Conservation (phyloP, 108 stramenopile species). For the Cyclotella choctawhatcheeana region DNA sequence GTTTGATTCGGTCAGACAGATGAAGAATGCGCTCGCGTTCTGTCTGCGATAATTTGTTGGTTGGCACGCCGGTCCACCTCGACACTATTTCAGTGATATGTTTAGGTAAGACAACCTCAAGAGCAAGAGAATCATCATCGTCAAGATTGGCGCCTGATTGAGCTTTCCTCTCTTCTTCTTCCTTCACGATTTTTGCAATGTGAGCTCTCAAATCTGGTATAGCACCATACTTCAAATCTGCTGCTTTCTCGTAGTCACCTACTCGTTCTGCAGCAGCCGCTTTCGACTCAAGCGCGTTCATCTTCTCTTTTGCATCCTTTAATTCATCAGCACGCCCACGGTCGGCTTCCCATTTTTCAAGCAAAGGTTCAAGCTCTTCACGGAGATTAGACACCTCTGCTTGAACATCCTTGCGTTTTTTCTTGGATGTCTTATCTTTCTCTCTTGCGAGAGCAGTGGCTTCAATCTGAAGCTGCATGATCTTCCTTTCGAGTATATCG, state of each 20-base stretch:
- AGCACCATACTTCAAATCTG: conserved; percentile 93
- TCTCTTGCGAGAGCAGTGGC: conserved; percentile 85
- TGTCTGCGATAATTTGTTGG: conserved; percentile 73
- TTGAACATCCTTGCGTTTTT: conserved; percentile 63
- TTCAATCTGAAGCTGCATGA: conserved; percentile 95
- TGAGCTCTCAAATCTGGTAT: conserved; percentile 89
- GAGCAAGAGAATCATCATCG: conserved; percentile 67
- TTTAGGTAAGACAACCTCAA: conserved; percentile 79
- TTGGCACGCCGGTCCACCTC: conserved; percentile 90
- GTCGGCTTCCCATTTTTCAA: conserved; percentile 79
- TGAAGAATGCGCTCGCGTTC: conserved; percentile 86
- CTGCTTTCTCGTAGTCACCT: conserved; percentile 92
- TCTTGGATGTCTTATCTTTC: conserved; percentile 86
- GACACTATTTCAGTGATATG: conserved; percentile 86
- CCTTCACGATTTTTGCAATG: conserved; percentile 58
- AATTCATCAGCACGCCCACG: conserved; percentile 86
- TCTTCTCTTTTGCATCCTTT: conserved; percentile 83
- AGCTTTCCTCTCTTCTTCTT: conserved; percentile 81
- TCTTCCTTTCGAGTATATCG: conserved; percentile 85
- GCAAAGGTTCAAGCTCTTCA: conserved; percentile 71
- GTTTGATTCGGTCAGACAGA: conserved; percentile 65
- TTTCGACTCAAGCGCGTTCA: conserved; percentile 82
- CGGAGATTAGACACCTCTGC: conserved; percentile 71
- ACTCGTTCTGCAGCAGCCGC: conserved; percentile 88
- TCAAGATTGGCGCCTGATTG: conserved; percentile 24